phyloP scores from a whole-genome alignment of 1,139 yeast genomes.

The Geotrichum australiense region DNA sequence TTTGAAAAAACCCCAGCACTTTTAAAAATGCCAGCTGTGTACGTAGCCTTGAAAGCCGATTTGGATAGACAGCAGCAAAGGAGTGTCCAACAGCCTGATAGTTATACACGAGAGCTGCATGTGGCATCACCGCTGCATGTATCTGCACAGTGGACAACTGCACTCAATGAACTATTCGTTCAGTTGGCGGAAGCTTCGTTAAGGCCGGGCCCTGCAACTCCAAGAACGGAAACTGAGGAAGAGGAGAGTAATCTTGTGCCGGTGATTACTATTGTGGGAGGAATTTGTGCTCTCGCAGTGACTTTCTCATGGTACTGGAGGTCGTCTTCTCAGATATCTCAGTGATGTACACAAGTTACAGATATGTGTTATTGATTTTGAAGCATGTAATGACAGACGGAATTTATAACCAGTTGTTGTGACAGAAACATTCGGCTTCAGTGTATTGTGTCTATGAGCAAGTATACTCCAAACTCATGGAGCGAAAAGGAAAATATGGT shows the following conservation, averaged over 20 bases:
- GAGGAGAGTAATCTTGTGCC: constrained; percentile 44
- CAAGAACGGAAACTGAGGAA: constrained; percentile 68
- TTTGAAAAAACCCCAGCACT: constrained; percentile 52
- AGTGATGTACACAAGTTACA: too few species aligned
- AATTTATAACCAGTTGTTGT: too few species aligned
- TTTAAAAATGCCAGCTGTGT: constrained; percentile 71
- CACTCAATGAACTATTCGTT: constrained; percentile 75
- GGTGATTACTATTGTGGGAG: constrained; percentile 29
- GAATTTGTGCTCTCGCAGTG: constrained; percentile 20
- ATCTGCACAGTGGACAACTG: constrained; percentile 82
- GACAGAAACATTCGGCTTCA: too few species aligned
- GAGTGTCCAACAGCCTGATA: constrained; percentile 79
- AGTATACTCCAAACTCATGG: too few species aligned
- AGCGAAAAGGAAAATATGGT: too few species aligned
- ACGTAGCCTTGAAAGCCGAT: constrained; percentile 91
- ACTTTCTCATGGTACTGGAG: constrained; percentile 20
- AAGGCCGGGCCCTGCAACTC: constrained; percentile 70
- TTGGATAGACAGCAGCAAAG: constrained; percentile 92
- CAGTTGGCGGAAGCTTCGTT: constrained; percentile 87
- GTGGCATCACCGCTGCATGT: constrained; percentile 80
- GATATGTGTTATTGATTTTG: too few species aligned
- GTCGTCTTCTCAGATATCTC: constrained; percentile 5
- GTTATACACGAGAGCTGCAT: constrained; percentile 59
- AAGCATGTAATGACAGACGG: too few species aligned
- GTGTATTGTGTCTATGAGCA: too few species aligned